A percentile compares a stretch with the other conserved stretches of the same genome.
Conservation (phyloP, 2,329 filamentous ascomycete species). For the Cryphonectria carpinicola region DNA sequence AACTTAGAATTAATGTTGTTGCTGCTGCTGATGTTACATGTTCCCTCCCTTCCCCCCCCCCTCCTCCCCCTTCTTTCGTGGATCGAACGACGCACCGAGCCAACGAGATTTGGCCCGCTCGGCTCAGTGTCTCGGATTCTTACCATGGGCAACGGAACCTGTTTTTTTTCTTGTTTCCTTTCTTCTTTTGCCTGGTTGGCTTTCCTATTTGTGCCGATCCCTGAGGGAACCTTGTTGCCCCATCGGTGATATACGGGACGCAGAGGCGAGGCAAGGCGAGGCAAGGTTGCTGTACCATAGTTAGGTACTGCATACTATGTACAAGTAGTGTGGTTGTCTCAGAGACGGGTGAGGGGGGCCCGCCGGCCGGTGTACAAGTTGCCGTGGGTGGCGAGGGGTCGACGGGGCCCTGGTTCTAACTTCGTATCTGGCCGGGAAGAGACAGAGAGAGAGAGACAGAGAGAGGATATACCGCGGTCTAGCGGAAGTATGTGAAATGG, state of each 20-base stretch:
- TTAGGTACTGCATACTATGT: too few species aligned
- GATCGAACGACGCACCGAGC: neutral
- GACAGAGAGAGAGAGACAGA: neutral
- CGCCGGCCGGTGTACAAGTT: neutral
- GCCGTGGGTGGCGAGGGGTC: neutral
- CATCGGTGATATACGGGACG: neutral
- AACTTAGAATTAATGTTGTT: too few species aligned
- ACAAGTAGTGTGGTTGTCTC: neutral
- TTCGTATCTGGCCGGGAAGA: neutral
- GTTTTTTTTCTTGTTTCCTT: neutral
- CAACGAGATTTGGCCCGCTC: neutral
- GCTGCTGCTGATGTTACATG: neutral
- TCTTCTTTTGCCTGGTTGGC: neutral
- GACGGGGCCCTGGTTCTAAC: neutral
- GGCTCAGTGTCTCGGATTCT: neutral
- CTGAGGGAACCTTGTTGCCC: neutral
- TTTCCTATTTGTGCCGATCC: neutral
- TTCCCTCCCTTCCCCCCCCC: neutral
- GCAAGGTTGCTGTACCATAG: too few species aligned
- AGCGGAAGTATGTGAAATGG: slow-evolving; percentile 5
- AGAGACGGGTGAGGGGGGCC: neutral
- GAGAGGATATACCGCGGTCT: neutral
- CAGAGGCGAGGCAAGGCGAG: neutral
- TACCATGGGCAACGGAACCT: neutral
- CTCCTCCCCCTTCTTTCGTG: neutral